Evolutionary conservation across 2,329 filamentous ascomycete species (phyloP), one percentile per base, ranked within the genome.

Genomic region (Aspergillus sp.): DNA sequence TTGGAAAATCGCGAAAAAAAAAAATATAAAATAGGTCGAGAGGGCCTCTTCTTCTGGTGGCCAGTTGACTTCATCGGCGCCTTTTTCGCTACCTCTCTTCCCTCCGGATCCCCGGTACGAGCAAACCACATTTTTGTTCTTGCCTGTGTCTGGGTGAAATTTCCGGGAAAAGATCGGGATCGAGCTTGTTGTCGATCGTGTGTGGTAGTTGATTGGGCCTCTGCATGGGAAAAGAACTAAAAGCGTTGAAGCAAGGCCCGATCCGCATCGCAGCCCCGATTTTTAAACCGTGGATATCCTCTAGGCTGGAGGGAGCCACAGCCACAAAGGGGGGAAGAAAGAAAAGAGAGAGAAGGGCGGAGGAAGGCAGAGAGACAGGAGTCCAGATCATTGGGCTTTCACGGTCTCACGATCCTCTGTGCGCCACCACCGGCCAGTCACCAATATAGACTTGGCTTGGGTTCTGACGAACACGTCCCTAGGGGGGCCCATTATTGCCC

Each of bases 401-500:
- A 9, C 36, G 38, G 25, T 17, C 38, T 55, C 52, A 43, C 39
- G n/a, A 39, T 32, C 23, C 38, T 45, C 38, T 21, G 49, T 39
- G 51, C 60, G 47, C 43, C 60, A 50, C 61, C 28, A 28, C 39
- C 39, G 28, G 38, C 51, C 51, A 48, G 36, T 58, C 50, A 39
- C 55, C 48, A 54, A 39, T 52, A 48, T 41, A 55, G 51, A 58
- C 25, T 39, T 15, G 9, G 45, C 39, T 19, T 53, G n/a, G 21
- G 23, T 59, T 54, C 55, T 57, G 32, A 62, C 32, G 50, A 63
- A 53, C 36, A 52, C 39, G 28, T 47, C 39, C 45, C 47, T 36
- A 39, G 32, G 55, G 52, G 55, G 49, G 39, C 52, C 58, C 57
- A 55, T 61, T 55, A 45, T 49, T 43, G 39, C 47, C 52, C 57